phyloP scores from a whole-genome alignment of 2,329 filamentous ascomycete genomes.

The Phialophora tarda region DNA sequence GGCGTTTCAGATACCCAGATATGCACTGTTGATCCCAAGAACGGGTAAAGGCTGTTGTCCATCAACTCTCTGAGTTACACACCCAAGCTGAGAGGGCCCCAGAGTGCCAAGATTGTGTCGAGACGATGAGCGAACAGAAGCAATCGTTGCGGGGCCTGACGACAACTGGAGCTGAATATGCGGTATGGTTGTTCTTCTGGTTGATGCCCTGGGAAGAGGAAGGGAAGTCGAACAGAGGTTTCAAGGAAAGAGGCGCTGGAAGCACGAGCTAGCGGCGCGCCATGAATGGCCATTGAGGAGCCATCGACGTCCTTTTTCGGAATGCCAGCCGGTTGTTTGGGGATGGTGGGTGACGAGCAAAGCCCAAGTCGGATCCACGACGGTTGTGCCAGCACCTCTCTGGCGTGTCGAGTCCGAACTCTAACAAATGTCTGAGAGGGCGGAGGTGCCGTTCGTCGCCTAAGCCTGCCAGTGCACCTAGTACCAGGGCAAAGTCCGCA shows the following conservation, averaged over 20 bases:
- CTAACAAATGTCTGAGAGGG: conserved; percentile 12
- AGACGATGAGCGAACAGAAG: background rate
- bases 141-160: background rate
- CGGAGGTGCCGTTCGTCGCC: conserved; percentile 18
- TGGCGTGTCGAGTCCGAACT: conserved; percentile 21
- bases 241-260: conserved; percentile 29
- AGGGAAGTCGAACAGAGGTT: conserved; percentile 10
- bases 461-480: conserved; percentile 16
- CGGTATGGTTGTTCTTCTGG: background rate
- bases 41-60: background rate
- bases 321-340: conserved; percentile 23
- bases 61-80: background rate
- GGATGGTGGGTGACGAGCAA: conserved; percentile 24
- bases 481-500: conserved; percentile 16
- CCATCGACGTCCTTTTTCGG: conserved; percentile 33
- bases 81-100: background rate
- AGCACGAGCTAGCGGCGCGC: conserved; percentile 36
- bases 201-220: background rate
- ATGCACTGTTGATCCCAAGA: background rate
- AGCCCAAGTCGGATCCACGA: conserved; percentile 26
- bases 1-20: background rate
- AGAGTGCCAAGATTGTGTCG: background rate
- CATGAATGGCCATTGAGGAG: conserved; percentile 29
- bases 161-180: background rate
- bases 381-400: conserved; percentile 7